Evolutionary conservation across 441 rosid species (phyloP).

Genomic region (Gossypium aridum): DNA sequence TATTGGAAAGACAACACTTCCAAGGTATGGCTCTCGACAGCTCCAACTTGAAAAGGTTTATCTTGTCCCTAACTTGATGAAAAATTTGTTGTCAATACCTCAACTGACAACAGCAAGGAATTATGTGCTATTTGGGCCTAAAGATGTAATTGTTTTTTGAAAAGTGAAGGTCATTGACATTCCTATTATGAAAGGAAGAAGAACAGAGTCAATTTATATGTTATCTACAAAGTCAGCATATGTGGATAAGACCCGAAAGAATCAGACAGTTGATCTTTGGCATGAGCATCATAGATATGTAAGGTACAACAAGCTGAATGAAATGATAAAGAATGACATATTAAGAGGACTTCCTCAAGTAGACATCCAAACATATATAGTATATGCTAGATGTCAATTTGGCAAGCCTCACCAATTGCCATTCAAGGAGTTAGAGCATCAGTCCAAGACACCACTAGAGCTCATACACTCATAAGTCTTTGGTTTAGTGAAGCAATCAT

Average conservation of each 20-base stretch:
- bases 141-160: not conserved
- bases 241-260: not conserved
- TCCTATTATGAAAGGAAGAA: too few relatives aligned
- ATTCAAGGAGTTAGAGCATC: not conserved
- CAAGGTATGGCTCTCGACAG: not conserved
- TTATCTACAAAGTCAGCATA: not conserved
- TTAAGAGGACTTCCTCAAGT: not conserved
- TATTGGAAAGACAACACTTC: not conserved
- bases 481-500: not conserved
- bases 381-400: not conserved
- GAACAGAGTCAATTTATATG: not conserved
- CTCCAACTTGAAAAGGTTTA: not conserved
- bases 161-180: too few relatives aligned
- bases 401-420: not conserved
- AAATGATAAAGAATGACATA: not conserved
- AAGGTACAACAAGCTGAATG: not conserved
- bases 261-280: not conserved
- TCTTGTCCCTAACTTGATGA: not conserved
- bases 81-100: not conserved
- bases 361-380: not conserved
- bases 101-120: not conserved
- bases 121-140: not conserved
- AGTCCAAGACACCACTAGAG: not conserved
- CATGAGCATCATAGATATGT: not conserved
- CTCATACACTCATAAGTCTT: too few relatives aligned